These are phyloP conservation scores for Phytopythium ostracodes DNA, from an alignment of 352 stramenopile species.

Conservation along the genomic window DNA sequence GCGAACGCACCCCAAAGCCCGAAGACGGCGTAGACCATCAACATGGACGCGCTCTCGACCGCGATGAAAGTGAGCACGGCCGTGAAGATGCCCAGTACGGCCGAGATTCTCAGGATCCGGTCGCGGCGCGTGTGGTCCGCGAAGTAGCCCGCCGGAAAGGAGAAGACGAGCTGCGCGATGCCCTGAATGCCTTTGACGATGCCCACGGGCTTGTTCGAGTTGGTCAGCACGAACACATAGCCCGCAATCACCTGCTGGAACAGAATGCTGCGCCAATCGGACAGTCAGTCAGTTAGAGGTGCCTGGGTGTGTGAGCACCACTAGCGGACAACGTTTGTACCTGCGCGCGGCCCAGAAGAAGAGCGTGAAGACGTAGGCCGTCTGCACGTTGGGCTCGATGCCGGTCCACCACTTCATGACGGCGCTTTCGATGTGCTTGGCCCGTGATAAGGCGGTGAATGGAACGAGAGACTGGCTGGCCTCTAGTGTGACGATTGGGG, in stretches of 20 bases:
- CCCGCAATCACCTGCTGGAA: slow-evolving; percentile 77
- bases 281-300: too few species aligned
- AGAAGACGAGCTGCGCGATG: slow-evolving; percentile 74
- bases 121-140: slow-evolving; percentile 68
- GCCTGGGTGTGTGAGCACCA: too few species aligned
- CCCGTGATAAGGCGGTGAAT: too few species aligned
- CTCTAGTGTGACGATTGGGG: too few species aligned
- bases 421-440: background rate
- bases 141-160: slow-evolving; percentile 61
- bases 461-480: too few species aligned
- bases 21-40: slow-evolving; percentile 56
- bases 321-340: slow-evolving; percentile 15
- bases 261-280: slow-evolving; percentile 51
- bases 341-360: slow-evolving; percentile 72
- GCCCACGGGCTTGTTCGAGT: slow-evolving; percentile 71
- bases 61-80: slow-evolving; percentile 55
- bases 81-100: slow-evolving; percentile 37
- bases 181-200: slow-evolving; percentile 82
- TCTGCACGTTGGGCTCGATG: slow-evolving; percentile 42
- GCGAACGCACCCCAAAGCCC: slow-evolving; percentile 65
- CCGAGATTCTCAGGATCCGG: slow-evolving; percentile 59
- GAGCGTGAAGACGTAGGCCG: slow-evolving; percentile 66
- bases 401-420: slow-evolving; percentile 5
- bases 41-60: slow-evolving; percentile 38
- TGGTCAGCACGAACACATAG: slow-evolving; percentile 73